phyloP scores from a whole-genome alignment of 345 rosid species.

The Angophora floribunda region DNA sequence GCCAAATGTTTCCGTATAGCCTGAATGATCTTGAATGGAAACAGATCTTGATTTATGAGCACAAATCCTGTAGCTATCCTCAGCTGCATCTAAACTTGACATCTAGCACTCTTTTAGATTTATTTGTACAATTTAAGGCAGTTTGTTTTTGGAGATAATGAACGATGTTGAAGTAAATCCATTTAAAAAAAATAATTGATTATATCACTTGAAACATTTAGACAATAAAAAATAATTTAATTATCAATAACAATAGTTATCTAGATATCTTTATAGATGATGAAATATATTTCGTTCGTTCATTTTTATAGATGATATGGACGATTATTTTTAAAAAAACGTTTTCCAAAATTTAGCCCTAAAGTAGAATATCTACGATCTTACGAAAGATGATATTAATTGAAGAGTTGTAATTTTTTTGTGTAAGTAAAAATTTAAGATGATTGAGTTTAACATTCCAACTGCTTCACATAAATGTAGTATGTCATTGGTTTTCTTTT shows the following conservation, averaged over 20 bases:
- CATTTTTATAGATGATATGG: rapidly evolving
- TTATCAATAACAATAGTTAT: rapidly evolving
- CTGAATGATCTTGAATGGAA: not conserved
- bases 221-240: not conserved
- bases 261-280: rapidly evolving
- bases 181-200: not conserved
- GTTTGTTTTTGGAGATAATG: not conserved
- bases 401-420: not conserved
- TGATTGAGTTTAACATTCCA: not conserved
- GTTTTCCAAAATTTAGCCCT: not conserved
- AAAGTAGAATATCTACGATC: not conserved
- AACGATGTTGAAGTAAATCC: not conserved
- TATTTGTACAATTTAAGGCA: not conserved
- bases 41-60: not conserved
- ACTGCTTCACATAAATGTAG: not conserved
- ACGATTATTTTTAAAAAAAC: not conserved
- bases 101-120: not conserved
- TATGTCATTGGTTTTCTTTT: not conserved
- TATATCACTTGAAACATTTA: not conserved
- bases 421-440: not conserved
- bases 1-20: not conserved
- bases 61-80: not conserved
- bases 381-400: not conserved
- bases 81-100: not conserved
- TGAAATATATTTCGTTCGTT: not conserved